Conservation (phyloP, 176 grass and related monocot genomes). For the Raddia distichophylla region DNA sequence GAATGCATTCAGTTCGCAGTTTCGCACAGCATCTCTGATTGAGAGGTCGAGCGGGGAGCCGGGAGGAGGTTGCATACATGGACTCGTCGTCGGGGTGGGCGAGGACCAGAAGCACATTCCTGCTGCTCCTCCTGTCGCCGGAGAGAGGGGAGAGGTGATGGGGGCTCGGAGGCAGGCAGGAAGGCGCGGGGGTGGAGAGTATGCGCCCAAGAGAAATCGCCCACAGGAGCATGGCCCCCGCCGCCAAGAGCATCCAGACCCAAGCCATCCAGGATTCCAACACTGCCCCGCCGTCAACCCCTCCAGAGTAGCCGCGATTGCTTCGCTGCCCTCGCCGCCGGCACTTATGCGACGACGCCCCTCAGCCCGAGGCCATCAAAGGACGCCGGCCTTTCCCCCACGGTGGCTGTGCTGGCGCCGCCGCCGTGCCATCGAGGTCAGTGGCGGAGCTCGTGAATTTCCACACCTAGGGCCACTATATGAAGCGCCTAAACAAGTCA, state of each 20-base stretch:
- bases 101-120: slow-evolving; percentile 73
- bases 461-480: too few relatives aligned
- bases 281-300: too few relatives aligned
- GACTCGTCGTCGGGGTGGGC: slow-evolving; percentile 98
- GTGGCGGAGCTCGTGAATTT: too few relatives aligned
- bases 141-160: slow-evolving; percentile 27
- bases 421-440: too few relatives aligned
- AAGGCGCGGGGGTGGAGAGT: slow-evolving; percentile 22
- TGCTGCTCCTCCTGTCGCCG: slow-evolving; percentile 49
- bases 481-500: too few relatives aligned
- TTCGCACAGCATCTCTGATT: not conserved
- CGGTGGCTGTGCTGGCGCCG: too few relatives aligned
- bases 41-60: not conserved
- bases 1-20: not conserved
- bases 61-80: slow-evolving; percentile 44
- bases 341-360: too few relatives aligned
- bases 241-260: slow-evolving; percentile 42
- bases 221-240: slow-evolving; percentile 48
- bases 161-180: slow-evolving; percentile 31
- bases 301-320: too few relatives aligned
- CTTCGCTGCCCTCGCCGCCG: too few relatives aligned
- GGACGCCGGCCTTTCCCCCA: too few relatives aligned
- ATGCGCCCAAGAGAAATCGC: slow-evolving; percentile 52
- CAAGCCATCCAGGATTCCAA: not conserved
- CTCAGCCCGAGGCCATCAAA: too few relatives aligned